phyloP scores from a whole-genome alignment of 2,329 filamentous ascomycete genomes.

The Colletotrichum karsti region DNA sequence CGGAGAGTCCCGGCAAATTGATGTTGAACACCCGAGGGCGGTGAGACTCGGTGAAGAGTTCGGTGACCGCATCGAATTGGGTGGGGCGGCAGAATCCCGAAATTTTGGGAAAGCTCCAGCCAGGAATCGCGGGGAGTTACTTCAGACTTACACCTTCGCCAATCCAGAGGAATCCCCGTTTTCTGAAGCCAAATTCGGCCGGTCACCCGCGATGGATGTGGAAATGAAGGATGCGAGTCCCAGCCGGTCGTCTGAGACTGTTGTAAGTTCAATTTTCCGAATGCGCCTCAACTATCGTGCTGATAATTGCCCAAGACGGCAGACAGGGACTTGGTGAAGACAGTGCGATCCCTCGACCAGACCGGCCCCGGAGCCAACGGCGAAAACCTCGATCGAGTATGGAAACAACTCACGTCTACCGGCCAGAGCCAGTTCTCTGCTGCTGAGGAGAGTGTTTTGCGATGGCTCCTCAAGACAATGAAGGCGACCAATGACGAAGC shows the following conservation, averaged over 20 bases:
- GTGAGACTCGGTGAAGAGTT: constrained; percentile 40
- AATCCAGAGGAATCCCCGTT: background rate
- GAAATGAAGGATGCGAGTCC: constrained; percentile 16
- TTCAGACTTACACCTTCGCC: background rate
- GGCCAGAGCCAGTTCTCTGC: constrained; percentile 56
- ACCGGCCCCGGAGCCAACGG: constrained; percentile 51
- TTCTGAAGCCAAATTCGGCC: background rate
- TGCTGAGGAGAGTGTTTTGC: constrained; percentile 65
- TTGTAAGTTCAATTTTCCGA: background rate
- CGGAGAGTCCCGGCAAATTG: constrained; percentile 42
- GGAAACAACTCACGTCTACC: constrained; percentile 55
- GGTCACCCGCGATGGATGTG: constrained; percentile 22
- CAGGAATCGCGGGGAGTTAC: constrained; percentile 17
- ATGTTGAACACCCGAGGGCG: constrained; percentile 49
- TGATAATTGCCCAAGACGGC: constrained; percentile 32
- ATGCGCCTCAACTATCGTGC: background rate
- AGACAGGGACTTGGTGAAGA: constrained; percentile 54
- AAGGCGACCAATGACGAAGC: constrained; percentile 50
- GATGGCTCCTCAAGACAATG: constrained; percentile 72
- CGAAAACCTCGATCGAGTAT: constrained; percentile 58
- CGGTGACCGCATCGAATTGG: constrained; percentile 33
- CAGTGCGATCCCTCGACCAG: constrained; percentile 64
- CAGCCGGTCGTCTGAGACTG: constrained; percentile 1
- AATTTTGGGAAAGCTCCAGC: constrained; percentile 46
- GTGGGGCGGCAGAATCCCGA: constrained; percentile 53